These are phyloP conservation scores for Pseudogymnoascus sp. DNA, from an alignment of 2,329 filamentous ascomycete species.

Conservation along the genomic window DNA sequence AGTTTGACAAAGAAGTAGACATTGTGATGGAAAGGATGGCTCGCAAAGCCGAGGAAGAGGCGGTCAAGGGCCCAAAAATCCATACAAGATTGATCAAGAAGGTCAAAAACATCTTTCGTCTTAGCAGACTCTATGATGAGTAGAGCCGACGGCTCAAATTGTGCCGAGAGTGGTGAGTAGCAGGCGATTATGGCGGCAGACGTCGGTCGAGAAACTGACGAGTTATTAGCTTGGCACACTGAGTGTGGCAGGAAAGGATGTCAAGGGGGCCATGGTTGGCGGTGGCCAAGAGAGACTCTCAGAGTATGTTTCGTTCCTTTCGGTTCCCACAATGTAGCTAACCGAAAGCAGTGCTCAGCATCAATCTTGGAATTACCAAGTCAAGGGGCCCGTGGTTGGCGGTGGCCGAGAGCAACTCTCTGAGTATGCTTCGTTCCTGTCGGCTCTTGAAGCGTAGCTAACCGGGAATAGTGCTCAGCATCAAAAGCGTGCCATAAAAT, in stretches of 20 bases:
- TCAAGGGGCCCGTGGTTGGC: neutral
- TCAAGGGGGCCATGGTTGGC: slow-evolving; percentile 1
- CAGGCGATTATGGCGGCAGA: neutral
- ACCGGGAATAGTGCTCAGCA: neutral
- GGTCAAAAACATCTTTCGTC: neutral
- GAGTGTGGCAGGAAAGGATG: neutral
- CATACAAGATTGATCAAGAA: neutral
- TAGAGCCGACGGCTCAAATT: neutral
- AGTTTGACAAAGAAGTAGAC: slow-evolving; percentile 17
- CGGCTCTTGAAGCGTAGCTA: neutral
- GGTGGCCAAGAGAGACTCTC: neutral
- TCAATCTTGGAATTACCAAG: neutral
- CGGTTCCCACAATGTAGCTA: neutral
- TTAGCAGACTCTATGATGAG: slow-evolving; percentile 4
- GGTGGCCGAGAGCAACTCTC: neutral
- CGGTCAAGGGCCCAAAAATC: neutral
- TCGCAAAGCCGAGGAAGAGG: slow-evolving; percentile 2
- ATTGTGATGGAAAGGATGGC: slow-evolving; percentile 1
- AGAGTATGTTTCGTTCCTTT: neutral
- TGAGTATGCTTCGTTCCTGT: neutral
- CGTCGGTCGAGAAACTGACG: neutral
- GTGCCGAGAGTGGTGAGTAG: slow-evolving; percentile 1
- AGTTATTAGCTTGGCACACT: slow-evolving; percentile 1
- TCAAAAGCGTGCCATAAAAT: neutral
- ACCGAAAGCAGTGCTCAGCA: neutral